Percentiles rank a stretch among this genome's conserved stretches.
These are phyloP conservation scores for Cylindricascospora bacillispora DNA, from an alignment of 1,139 yeast genomes.

Conservation along the genomic window DNA sequence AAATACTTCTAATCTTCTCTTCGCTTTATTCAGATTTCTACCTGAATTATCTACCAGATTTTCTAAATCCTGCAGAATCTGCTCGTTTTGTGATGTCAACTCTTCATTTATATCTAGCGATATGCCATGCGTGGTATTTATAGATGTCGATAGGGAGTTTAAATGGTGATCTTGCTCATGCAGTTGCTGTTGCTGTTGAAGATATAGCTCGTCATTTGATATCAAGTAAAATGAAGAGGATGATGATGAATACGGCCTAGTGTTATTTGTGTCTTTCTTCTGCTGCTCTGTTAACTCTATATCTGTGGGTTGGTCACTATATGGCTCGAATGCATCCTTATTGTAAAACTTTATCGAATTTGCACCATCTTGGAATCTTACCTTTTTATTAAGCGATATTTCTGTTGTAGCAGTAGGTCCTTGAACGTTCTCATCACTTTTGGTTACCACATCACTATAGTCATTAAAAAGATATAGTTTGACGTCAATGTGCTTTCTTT, in stretches of 20 bases:
- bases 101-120: constrained; percentile 22
- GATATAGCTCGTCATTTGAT: constrained; percentile 20
- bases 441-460: not conserved
- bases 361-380: too few species aligned
- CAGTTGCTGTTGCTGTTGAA: constrained; percentile 22
- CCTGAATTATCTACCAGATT: constrained; percentile 18
- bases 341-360: too few species aligned
- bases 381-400: constrained; percentile 10
- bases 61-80: constrained; percentile 20
- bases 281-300: too few species aligned
- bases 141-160: constrained; percentile 13
- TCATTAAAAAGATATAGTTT: not conserved
- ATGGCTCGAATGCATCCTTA: not conserved
- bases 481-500: not conserved
- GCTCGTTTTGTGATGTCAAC: constrained; percentile 19
- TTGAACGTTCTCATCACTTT: not conserved
- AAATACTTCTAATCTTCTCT: constrained; percentile 16
- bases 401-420: constrained; percentile 1
- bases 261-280: too few species aligned
- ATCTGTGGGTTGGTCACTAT: too few species aligned
- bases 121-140: constrained; percentile 17
- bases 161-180: constrained; percentile 22
- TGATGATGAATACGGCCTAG: too few species aligned
- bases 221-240: too few species aligned
- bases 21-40: constrained; percentile 18